Evolutionary conservation across 371 early-diverging fungal genomes (phyloP).

Genomic region (Capillidium heterosporum): DNA sequence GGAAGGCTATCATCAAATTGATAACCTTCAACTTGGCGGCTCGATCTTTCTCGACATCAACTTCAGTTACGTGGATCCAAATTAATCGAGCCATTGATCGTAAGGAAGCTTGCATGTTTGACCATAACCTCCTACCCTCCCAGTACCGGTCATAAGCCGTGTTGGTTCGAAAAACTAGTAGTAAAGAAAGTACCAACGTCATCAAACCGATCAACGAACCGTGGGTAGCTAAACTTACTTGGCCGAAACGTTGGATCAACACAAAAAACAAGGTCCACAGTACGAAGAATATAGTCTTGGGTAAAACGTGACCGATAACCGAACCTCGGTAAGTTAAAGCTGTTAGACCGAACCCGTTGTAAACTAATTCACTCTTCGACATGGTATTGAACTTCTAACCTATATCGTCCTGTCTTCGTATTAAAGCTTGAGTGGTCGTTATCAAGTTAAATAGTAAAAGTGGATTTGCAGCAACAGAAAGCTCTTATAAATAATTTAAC

Average conservation of each 20-base stretch:
- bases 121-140: constrained; percentile 61
- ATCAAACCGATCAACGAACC: constrained; percentile 19
- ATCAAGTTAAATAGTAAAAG: no score
- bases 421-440: no score
- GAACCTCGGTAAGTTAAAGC: constrained; percentile 3
- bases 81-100: constrained; percentile 24
- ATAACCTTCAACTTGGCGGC: constrained; percentile 22
- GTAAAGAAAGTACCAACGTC: constrained; percentile 36
- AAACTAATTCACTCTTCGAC: neutral
- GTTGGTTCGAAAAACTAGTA: constrained; percentile 60
- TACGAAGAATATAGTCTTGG: neutral
- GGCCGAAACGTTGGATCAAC: neutral
- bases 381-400: no score
- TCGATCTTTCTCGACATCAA: constrained; percentile 23
- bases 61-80: constrained; percentile 23
- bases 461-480: no score
- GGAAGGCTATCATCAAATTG: constrained; percentile 46
- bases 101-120: constrained; percentile 23
- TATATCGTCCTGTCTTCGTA: no score
- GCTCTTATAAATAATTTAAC: no score
- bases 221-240: neutral
- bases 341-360: constrained; percentile 2
- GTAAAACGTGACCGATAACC: constrained; percentile 1
- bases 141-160: constrained; percentile 39
- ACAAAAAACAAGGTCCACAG: neutral